These are phyloP conservation scores for Pleurotus salmoneostramineus DNA, from an alignment of 768 basidiomycete genomes.

Conservation along the genomic window DNA sequence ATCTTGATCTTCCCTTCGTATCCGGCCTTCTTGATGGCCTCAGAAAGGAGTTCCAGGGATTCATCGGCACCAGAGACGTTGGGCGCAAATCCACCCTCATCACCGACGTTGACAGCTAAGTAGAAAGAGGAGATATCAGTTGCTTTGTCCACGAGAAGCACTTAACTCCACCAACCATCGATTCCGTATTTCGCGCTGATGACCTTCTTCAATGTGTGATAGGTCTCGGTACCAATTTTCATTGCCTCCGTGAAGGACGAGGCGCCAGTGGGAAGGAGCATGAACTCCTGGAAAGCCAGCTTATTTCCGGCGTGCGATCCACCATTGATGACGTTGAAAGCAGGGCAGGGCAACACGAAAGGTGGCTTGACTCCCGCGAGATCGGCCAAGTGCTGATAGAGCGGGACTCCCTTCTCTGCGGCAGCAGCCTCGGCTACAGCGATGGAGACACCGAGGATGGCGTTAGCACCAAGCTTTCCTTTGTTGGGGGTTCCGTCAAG, in stretches of 20 bases:
- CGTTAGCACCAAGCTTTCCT: conserved; percentile 98
- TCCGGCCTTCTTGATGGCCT: conserved; percentile 97
- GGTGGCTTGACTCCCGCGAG: conserved; percentile 95
- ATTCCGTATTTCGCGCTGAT: conserved; percentile 99
- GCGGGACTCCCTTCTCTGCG: conserved; percentile 90
- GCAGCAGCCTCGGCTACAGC: conserved; percentile 93
- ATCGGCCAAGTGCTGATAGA: conserved; percentile 95
- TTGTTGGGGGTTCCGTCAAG: conserved; percentile 97
- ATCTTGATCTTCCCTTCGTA: conserved; percentile 99
- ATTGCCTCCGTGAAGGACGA: conserved; percentile 91
- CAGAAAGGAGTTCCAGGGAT: conserved; percentile 90
- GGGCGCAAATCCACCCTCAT: conserved; percentile 99
- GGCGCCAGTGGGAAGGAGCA: conserved; percentile 96
- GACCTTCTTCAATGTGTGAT: conserved; percentile 98
- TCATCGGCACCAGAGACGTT: conserved; percentile 97
- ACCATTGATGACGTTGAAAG: conserved; percentile 99
- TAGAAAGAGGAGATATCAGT: conserved; percentile 9
- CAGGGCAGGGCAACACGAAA: conserved; percentile 86
- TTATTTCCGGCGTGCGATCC: conserved; percentile 99
- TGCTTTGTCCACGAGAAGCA: conserved; percentile 10
- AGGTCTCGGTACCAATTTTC: conserved; percentile 98
- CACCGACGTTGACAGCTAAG: conserved; percentile 96
- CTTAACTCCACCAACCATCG: conserved; percentile 61
- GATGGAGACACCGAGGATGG: conserved; percentile 97
- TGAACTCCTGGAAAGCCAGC: conserved; percentile 99